Evolutionary conservation across 257 asterid species (phyloP).

Genomic region (Solanum phureja): DNA sequence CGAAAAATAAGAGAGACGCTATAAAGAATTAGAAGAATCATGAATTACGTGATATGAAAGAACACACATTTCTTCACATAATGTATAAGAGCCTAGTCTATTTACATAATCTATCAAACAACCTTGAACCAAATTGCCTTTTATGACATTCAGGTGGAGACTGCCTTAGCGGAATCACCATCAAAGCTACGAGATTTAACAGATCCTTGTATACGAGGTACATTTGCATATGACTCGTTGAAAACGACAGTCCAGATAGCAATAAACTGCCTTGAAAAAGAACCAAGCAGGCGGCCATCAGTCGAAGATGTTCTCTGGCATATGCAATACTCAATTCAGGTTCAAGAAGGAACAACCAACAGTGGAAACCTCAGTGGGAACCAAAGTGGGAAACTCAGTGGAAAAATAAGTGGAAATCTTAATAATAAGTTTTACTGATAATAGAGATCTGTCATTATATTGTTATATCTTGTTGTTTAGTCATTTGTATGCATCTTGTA

Average conservation of each 20-base stretch:
- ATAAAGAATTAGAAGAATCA: background rate
- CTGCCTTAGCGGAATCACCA: conserved; percentile 75
- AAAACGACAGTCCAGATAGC: conserved; percentile 75
- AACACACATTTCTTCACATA: background rate
- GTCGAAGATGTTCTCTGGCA: conserved; percentile 98
- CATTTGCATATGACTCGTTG: conserved; percentile 78
- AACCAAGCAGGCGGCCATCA: conserved; percentile 58
- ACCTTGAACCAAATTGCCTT: background rate
- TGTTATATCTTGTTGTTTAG: background rate
- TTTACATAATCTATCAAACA: background rate
- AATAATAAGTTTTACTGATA: conserved; percentile 28
- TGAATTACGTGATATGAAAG: background rate
- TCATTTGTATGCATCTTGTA: background rate
- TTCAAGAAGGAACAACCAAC: conserved; percentile 98
- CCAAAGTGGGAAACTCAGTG: conserved; percentile 39
- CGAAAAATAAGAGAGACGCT: background rate
- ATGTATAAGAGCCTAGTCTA: background rate
- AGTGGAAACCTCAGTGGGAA: conserved; percentile 54
- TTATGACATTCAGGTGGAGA: conserved; percentile 43
- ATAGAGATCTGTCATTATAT: background rate
- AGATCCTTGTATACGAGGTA: conserved; percentile 78
- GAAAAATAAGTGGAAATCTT: conserved; percentile 31
- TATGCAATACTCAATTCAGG: conserved; percentile 93
- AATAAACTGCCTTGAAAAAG: conserved; percentile 55
- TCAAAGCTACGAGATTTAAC: conserved; percentile 53